Base-by-base conservation (phyloP, 2,329 filamentous ascomycete genomes). In the Hirsutella rhossiliensis region DNA sequence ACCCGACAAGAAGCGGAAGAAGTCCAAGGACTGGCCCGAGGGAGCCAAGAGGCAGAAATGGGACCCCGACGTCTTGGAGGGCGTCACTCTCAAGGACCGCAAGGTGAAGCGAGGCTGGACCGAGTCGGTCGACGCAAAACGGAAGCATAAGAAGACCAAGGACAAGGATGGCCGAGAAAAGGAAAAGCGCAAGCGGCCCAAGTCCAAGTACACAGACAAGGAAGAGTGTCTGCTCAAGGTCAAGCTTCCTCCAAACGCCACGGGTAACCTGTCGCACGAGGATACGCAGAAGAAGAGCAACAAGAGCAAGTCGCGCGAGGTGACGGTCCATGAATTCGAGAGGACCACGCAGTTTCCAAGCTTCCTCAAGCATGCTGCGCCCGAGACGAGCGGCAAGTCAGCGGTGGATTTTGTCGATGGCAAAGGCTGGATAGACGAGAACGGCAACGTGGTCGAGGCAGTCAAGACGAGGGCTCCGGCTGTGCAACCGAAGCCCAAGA, bases 41-140 rank as follows among this genome's bases (percentile, higher is more conserved):
- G 40, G 47, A n/a, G 58, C 47, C 19, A 69, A 61, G 50, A 80
- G 74, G 59, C 63, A 69, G 42, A 78, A 76, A 56, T 67, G 67
- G 46, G 68, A 71, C 48, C 51, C 61, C 54, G 63, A 78, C 56
- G 62, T 78, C 12, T 58, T 78, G 54, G 56, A 72, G 53, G 92
- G 88, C 5, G 72, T 87, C 40, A 78, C 84, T 55, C 67, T 98
- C 34, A 71, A 78, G 17, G 82, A 78, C 40, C 78, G 89, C 52
- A 85, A 85, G 56, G 80, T 96, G 48, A 94, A 92, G 69, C 75
- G 89, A 48, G 89, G 88, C 5, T 95, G 89, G 89, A 90, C 85
- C 1, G 84, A 88, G 48, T 72, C 81, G 1, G 67, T 71, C 19
- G 67, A 69, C 18, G 64, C 69, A 46, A 63, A 66, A 52, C 66